Percentiles rank a stretch among this genome's conserved stretches.
Conservation (phyloP, 2,329 filamentous ascomycete genomes). For the Fusarium stilboides region DNA sequence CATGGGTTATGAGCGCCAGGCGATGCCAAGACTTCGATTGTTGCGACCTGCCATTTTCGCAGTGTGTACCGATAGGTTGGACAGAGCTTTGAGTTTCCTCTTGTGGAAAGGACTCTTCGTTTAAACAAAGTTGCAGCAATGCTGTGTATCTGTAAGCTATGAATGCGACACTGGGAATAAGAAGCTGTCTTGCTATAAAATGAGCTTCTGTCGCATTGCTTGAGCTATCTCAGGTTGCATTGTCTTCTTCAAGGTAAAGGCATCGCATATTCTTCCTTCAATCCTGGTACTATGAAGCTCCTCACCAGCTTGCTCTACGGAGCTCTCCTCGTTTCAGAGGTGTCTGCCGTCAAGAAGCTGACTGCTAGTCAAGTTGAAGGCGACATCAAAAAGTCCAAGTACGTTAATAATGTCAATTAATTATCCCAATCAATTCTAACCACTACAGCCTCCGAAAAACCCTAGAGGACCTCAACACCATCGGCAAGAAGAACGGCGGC, state of each 20-base stretch:
- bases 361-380: conserved; percentile 46
- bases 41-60: conserved; percentile 47
- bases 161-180: conserved; percentile 3
- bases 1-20: conserved; percentile 32
- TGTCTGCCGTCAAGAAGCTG: conserved; percentile 41
- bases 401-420: not conserved
- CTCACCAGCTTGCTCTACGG: conserved; percentile 41
- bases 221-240: not conserved
- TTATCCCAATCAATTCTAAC: conserved; percentile 4
- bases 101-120: conserved; percentile 19
- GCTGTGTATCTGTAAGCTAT: conserved; percentile 18
- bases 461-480: conserved; percentile 68
- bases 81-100: conserved; percentile 20
- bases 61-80: conserved; percentile 31
- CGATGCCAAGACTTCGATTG: conserved; percentile 38
- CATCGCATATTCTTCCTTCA: not conserved
- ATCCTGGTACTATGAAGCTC: conserved; percentile 42
- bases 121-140: conserved; percentile 8
- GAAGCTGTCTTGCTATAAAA: conserved; percentile 33
- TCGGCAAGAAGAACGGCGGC: conserved; percentile 69
- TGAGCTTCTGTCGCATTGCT: conserved; percentile 9
- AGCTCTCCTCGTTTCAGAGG: conserved; percentile 41
- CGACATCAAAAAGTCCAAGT: conserved; percentile 47
- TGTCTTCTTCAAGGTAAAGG: not conserved
- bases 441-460: conserved; percentile 65